Percentiles rank a stretch among this genome's conserved stretches.
Conservation (phyloP, 805 yeast species). For the Yamadazyma olivae region DNA sequence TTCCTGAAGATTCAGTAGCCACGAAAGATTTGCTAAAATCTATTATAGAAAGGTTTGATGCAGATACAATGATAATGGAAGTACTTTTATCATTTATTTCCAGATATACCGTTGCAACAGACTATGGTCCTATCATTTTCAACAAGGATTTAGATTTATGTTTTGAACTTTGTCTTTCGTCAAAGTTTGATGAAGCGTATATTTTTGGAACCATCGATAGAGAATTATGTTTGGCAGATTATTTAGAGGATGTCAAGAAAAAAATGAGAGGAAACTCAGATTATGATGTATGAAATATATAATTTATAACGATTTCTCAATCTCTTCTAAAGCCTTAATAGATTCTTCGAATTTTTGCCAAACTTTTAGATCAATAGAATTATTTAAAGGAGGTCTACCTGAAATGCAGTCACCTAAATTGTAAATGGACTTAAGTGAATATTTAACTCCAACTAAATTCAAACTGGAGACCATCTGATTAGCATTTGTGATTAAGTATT, state of each 20-base stretch:
- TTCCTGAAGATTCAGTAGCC: neutral
- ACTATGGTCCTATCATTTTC: conserved; percentile 3
- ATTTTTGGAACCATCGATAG: conserved; percentile 4
- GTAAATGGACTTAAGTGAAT: conserved; percentile 15
- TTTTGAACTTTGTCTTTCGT: neutral
- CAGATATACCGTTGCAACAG: neutral
- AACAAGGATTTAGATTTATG: conserved; percentile 1
- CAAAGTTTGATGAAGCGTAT: conserved; percentile 5
- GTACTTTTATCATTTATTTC: neutral
- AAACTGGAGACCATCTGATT: conserved; percentile 25
- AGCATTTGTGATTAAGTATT: conserved; percentile 17
- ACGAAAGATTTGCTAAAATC: neutral
- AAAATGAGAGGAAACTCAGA: no score
- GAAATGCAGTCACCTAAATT: conserved; percentile 17
- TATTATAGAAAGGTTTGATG: conserved; percentile 1
- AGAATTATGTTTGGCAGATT: neutral
- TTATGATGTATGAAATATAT: no score
- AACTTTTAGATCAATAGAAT: conserved; percentile 4
- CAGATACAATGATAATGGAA: conserved; percentile 3
- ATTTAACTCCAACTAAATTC: conserved; percentile 30
- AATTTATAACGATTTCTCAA: no score
- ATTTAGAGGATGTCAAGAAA: neutral
- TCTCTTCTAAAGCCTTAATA: conserved; percentile 7
- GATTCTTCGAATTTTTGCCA: conserved; percentile 7
- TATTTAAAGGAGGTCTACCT: conserved; percentile 13